These are phyloP conservation scores for Penicillium sp. DNA, from an alignment of 2,329 filamentous ascomycete genomes.

Conservation along the genomic window DNA sequence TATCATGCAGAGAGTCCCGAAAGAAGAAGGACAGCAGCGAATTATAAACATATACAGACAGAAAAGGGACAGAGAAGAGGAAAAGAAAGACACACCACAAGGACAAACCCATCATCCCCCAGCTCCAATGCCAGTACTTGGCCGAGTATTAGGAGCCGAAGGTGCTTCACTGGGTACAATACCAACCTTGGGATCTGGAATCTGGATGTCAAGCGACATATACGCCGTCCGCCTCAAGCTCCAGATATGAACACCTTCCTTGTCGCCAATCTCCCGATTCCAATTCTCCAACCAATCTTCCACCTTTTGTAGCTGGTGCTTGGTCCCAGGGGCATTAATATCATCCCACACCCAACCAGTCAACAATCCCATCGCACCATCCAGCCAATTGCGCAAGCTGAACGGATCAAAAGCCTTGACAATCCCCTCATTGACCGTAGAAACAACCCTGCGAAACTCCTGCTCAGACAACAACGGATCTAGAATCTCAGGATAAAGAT, in stretches of 20 bases:
- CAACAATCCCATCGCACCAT: slow-evolving; percentile 71
- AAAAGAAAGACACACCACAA: background rate
- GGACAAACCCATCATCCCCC: slow-evolving; percentile 11
- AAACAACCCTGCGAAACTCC: slow-evolving; percentile 78
- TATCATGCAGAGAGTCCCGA: slow-evolving; percentile 26
- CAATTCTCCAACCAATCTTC: slow-evolving; percentile 83
- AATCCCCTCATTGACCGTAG: slow-evolving; percentile 75
- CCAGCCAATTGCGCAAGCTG: slow-evolving; percentile 70
- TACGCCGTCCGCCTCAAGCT: slow-evolving; percentile 79
- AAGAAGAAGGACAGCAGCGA: slow-evolving; percentile 13
- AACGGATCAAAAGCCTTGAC: slow-evolving; percentile 77
- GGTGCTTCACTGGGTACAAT: slow-evolving; percentile 40
- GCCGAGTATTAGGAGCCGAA: slow-evolving; percentile 36
- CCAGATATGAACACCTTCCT: slow-evolving; percentile 68
- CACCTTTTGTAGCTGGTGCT: slow-evolving; percentile 64
- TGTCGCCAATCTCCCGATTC: slow-evolving; percentile 65
- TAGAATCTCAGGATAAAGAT: slow-evolving; percentile 92
- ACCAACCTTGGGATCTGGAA: slow-evolving; percentile 49
- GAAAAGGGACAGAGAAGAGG: slow-evolving; percentile 4
- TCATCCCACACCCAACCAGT: slow-evolving; percentile 98
- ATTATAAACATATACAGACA: slow-evolving; percentile 23
- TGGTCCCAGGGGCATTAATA: slow-evolving; percentile 70
- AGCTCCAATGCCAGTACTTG: slow-evolving; percentile 31
- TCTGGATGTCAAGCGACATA: slow-evolving; percentile 60
- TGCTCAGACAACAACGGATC: slow-evolving; percentile 80